Conservation (phyloP, 345 rosid species). For the Citropsis articulata region DNA sequence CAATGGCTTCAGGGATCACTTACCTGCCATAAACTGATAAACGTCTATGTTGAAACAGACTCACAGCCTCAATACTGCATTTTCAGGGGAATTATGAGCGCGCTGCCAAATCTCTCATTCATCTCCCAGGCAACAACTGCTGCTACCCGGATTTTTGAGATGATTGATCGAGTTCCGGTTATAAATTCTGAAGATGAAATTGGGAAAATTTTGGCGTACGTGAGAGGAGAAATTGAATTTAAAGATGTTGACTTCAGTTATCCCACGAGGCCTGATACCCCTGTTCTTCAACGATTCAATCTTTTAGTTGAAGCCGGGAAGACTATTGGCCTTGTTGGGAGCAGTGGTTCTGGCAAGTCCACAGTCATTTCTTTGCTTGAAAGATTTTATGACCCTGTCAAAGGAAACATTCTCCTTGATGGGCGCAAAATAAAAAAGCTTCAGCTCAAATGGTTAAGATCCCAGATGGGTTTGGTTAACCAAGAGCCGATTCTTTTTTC, state of each 20-base stretch:
- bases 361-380: conserved; percentile 50
- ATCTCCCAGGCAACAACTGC: conserved; percentile 37
- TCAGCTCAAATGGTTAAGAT: conserved; percentile 51
- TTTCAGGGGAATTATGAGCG: conserved; percentile 37
- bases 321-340: conserved; percentile 53
- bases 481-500: conserved; percentile 57
- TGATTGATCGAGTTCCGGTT: conserved; percentile 36
- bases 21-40: background rate
- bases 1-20: background rate
- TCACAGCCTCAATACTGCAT: background rate
- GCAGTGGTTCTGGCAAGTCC: conserved; percentile 62
- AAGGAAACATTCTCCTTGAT: conserved; percentile 42
- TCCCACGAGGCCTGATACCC: conserved; percentile 43
- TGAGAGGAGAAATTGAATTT: conserved; percentile 47
- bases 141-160: conserved; percentile 32
- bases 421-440: conserved; percentile 38
- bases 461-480: conserved; percentile 51
- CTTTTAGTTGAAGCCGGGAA: conserved; percentile 42
- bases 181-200: conserved; percentile 37
- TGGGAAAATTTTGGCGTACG: conserved; percentile 33
- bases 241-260: conserved; percentile 47
- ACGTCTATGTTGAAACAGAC: background rate
- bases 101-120: conserved; percentile 46
- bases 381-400: conserved; percentile 48
- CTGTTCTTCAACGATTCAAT: conserved; percentile 36